Percentiles rank a stretch among this genome's conserved stretches.
Evolutionary conservation across 2,329 filamentous ascomycete species (phyloP).

Genomic region (Cercospora brassicicola): DNA sequence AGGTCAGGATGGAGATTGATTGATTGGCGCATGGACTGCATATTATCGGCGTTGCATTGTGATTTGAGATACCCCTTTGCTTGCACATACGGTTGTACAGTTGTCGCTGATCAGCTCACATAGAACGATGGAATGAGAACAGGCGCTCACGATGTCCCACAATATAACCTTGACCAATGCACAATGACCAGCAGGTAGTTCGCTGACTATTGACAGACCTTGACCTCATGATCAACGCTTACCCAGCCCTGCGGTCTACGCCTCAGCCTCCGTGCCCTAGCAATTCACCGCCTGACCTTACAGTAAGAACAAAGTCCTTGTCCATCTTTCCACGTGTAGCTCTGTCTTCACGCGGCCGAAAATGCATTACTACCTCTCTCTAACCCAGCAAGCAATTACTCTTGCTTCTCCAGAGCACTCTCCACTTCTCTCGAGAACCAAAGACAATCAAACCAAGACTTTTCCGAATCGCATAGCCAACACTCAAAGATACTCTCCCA

Average conservation of each 20-base stretch:
- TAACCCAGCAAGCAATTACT: not conserved
- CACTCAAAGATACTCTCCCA: not conserved
- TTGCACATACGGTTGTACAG: not conserved
- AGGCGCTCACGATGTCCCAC: not conserved
- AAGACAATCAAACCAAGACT: not conserved
- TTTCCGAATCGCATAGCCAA: not conserved
- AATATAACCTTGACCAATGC: not conserved
- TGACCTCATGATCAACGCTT: not conserved
- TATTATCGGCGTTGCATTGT: not conserved
- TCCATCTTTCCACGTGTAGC: not conserved
- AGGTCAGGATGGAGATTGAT: slow-evolving; percentile 9
- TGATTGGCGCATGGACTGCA: not conserved
- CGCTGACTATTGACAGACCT: not conserved
- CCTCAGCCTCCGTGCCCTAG: not conserved
- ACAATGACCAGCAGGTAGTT: not conserved
- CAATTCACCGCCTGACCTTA: not conserved
- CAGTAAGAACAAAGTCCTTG: not conserved
- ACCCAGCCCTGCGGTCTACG: not conserved
- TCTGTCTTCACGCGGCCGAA: not conserved
- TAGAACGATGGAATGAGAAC: not conserved
- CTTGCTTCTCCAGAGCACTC: not conserved
- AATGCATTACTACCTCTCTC: not conserved
- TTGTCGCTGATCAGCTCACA: not conserved
- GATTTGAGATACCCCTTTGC: slow-evolving; percentile 1
- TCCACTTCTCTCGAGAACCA: not conserved